Evolutionary conservation across 129 eudicot genomes (phyloP), one percentile per base, ranked within the genome.

Genomic region (Tagetes patula): DNA sequence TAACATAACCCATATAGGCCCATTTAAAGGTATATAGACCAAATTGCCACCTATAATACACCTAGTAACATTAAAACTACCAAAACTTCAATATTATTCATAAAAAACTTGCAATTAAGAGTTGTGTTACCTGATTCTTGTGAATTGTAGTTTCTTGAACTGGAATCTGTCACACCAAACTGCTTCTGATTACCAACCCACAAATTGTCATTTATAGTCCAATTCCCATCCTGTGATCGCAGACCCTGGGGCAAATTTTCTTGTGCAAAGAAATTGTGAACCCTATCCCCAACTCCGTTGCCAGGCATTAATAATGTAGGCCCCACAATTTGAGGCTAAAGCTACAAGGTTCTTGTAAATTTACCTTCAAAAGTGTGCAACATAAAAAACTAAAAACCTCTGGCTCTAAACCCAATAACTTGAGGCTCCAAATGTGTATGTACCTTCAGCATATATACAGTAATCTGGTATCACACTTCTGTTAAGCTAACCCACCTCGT

Each of bases 191-290:
- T 82, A 76, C 85, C 92, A 62, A 49, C 88, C 95, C 92, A 93
- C 56, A 72, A 63, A 79, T 81, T 85, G 89, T 79, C 87, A 74
- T 77, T 85, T 43, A 71, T 47, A 1, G 89, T 82, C 96, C 96
- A 92, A 56, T 82, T 92, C 72, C 84, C 94, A 8, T 87, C 98
- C 43, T 79, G 94, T 50, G 89, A 75, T 34, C 86, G 88, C 68
- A 84, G 90, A 69, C 86, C 84, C 76, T 83, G 91, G 41, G 88
- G 75, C 61, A 84, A 69, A 77, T 78, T 84, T 58, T 88, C 96
- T 79, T 93, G 96, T 5, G 91, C 93, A 81, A 93, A 89, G 77
- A 93, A 93, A 84, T 93, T 93, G 87, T 93, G 96, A 70, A 93
- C 92, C 92, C 92, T 87, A 74, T 93, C 98, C 68, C 96, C 96